Base-by-base conservation (phyloP, 2,329 filamentous ascomycete genomes). In the Macrophomina phaseolina region DNA sequence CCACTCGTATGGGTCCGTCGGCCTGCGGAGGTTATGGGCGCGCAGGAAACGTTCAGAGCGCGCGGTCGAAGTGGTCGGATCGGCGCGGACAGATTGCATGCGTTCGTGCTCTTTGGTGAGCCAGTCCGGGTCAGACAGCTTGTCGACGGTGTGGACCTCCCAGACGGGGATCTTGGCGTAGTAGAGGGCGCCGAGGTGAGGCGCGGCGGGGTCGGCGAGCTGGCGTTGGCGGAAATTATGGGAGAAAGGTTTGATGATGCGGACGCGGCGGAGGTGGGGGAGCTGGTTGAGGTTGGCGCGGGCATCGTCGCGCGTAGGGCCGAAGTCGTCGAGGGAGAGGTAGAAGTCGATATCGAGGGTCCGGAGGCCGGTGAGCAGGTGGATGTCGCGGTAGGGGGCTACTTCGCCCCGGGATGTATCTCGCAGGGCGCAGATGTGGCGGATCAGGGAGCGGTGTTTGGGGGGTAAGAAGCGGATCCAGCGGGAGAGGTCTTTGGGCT, bases 401-500 rank as follows among this genome's bases (percentile, higher is more conserved):
- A 38, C 7, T 23, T 23, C 23, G 36, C 36, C 36, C 7, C 2
- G 36, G 36, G 36, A 8, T 1, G 36, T 7, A 12, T 38, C n/a
- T 8, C 48, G 18, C 18, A 51, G n/a, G 23, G 28, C 48, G 7
- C 4, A 30, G 8, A 51, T 7, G 23, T 51, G 48, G 28, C 23
- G 23, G 48, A 51, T 12, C 48, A 51, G 18, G 18, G 48, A 51
- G 48, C 48, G 48, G 18, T 51, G 18, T 3, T 28, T 8, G 3
- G 28, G 23, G 4, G 28, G 9, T 9, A 51, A 65, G 58, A 69
- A 69, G 28, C 69, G 67, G 63, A 70, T 71, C 46, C 67, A 69
- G 1, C 69, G 65, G 9, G 70, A 67, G 67, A 71, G 70, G 23
- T 66, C 60, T 34, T 69, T 67, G 6, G 69, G 68, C 34, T 70